Base-by-base conservation (phyloP, 78 protist species). In the Emiliania huxleyi region DNA sequence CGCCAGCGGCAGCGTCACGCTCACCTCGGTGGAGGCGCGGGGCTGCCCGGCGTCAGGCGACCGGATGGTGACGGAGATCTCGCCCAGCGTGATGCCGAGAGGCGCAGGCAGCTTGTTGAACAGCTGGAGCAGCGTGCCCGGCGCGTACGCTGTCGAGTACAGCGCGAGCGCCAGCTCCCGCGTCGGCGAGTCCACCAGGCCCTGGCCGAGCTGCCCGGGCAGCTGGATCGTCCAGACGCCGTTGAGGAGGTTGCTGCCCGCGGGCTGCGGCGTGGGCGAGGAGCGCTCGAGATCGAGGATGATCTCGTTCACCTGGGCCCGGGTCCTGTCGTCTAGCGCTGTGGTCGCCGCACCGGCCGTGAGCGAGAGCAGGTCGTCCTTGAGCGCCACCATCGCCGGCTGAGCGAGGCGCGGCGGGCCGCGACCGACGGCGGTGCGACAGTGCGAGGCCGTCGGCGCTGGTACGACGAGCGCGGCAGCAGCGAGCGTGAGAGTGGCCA, bases 91-190 rank as follows among this genome's bases (percentile, higher is more conserved):
- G 83, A 5, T 2, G 29, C 44, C 12, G 83, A n/a, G 18, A 29
- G 44, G 44, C 23, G 83, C 11, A 6, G 83, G 83, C 83, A 73
- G 83, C 83, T 73, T 73, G 45, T 73, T 26, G 44, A 73, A 1
- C 29, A 73, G 25, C 83, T 73, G 83, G n/a, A 73, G 45, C 29
- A 73, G 83, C 44, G 38, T 2, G 19, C 83, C 83, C 21, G 83
- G 44, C 40, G 21, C 2, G 44, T 26, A n/a, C 26, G 44, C 83
- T 0, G 37, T 22, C 45, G 83, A 18, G 83, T 73, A 73, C 33
- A 73, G 40, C 22, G 44, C 44, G 26, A 73, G 83, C 83, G 83
- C 83, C 19, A 73, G 83, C 83, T 73, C 83, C n/a, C 83, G 38
- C 83, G 83, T 73, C 44, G 83, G 83, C 40, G 83, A 73, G 43